Evolutionary conservation across 148 eudicot genomes (phyloP), one percentile per base, ranked within the genome.

Genomic region (Rhododendron kiyosumense): DNA sequence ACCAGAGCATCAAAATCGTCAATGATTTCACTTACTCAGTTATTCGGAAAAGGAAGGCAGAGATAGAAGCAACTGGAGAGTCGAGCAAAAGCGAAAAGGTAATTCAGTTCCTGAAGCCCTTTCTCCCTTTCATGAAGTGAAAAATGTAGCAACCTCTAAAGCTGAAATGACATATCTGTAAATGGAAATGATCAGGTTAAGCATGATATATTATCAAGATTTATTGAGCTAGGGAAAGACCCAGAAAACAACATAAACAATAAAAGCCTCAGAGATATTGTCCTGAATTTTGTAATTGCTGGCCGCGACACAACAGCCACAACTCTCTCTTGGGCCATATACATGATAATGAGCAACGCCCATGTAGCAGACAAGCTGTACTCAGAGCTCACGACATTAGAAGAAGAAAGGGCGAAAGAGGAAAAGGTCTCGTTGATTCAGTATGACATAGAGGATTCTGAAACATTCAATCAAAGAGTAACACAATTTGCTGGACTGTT

Each of bases 301-400:
- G 98, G 99, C 2, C 92, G 99, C 0, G 99, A 97, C 91, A 97
- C 99, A 1, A 97, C 99, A 63, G 99, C 99, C 34, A 91, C 99
- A 26, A 97, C 99, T 38, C 98, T 95, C 22, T 91, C 98, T 54
- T 97, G 99, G 99, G 99, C 96, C 79, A 88, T 94, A 57, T 93
- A 97, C 93, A 92, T 95, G 98, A 89, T 93, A 36, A 93, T 93
- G 95, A 90, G 89, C 2, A 92, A 97, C 71, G 54, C 86, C 9
- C 36, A 89, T 69, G 94, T 93, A 52, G 96, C 95, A 10, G 92
- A 97, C 26, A 93, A 92, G 78, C 92, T 97, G 24, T 91, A 88
- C 82, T 57, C 86, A 4, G 98, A 97, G 86, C 92, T 97, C 57
- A 93, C 93, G 83, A 48, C 86, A 79, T 88, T 94, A 36, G 99